A percentile compares a stretch with the other conserved stretches of the same genome.
Evolutionary conservation across 73 alveolate genomes (phyloP).

Genomic region (Paramecium bursaria): DNA sequence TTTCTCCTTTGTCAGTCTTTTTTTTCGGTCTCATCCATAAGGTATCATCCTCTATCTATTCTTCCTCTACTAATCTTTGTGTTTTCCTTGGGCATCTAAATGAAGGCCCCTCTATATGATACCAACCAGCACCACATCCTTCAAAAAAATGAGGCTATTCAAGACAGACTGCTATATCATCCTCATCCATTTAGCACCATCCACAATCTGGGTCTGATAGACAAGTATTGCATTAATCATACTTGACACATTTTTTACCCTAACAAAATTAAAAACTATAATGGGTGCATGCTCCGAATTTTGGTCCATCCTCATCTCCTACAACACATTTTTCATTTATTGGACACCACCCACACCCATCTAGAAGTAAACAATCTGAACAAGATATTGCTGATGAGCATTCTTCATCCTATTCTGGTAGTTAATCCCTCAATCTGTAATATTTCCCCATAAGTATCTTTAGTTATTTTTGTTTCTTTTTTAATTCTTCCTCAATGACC

Average conservation of each 20-base stretch:
- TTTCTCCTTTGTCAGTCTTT: neutral
- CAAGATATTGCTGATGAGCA: neutral
- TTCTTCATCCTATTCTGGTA: constrained; percentile 22
- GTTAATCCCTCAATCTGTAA: constrained; percentile 23
- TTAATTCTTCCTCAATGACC: constrained; percentile 1
- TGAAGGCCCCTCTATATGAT: neutral
- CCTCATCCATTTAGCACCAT: constrained; percentile 58
- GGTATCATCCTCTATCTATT: neutral
- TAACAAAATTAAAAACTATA: constrained; percentile 18
- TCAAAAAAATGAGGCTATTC: neutral
- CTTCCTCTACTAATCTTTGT: neutral
- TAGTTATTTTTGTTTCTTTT: neutral
- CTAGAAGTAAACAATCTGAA: neutral
- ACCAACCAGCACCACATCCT: constrained; percentile 45
- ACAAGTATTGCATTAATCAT: constrained; percentile 15
- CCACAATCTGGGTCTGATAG: constrained; percentile 52
- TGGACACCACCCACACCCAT: constrained; percentile 55
- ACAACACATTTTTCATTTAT: constrained; percentile 33
- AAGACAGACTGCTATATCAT: constrained; percentile 1
- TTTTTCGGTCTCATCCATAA: constrained; percentile 40
- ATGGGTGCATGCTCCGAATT: neutral
- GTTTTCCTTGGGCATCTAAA: constrained; percentile 4
- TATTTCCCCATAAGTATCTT: neutral
- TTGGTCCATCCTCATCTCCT: constrained; percentile 56
- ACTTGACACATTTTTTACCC: constrained; percentile 16